Evolutionary conservation across 1,284 basidiomycete genomes (phyloP), one percentile per base, ranked within the genome.

Genomic region (Cerioporus squamosus): DNA sequence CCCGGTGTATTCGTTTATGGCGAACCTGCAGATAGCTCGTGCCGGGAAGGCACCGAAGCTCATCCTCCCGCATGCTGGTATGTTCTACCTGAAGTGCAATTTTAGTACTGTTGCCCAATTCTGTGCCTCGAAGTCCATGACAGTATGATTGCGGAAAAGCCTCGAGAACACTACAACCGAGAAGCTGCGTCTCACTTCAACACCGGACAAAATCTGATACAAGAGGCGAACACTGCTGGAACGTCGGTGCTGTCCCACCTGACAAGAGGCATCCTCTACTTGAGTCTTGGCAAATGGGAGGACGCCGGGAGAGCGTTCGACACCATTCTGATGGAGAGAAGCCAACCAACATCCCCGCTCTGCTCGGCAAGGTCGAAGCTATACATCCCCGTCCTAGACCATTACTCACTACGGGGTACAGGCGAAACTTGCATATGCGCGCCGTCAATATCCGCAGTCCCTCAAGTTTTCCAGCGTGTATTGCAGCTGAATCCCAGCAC

Each of bases 401-500:
- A 10, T 23, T n/a, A 12, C 47, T 49, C 36, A 33, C n/a, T 15
- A 14, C 38, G 8, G 1, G 10, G 9, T 17, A 4, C 66, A 94
- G 86, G 95, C 91, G 1, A 84, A 94, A 51, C 89, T 96, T 61
- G 79, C 93, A 20, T 96, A 94, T 70, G 85, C 90, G 17, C 81
- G 87, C 60, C 81, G 92, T 47, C 85, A 90, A 61, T 93, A 86
- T 67, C 79, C 85, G n/a, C 86, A 88, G 48, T 88, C 95, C 0
- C 81, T 97, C 18, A 86, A 88, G 63, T 72, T 88, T 97, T 97
- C 72, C 95, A 97, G 71, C 85, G 88, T 55, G 87, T 95, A 14
- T 81, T 98, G 15, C 78, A 82, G 44, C 81, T 93, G 44, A 87
- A 86, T 52, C 94, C 95, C 0, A 75, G 82, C 14, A 92, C 91